These are phyloP conservation scores for Agaricales sp. DNA, from an alignment of 1,284 basidiomycete genomes.

Conservation along the genomic window DNA sequence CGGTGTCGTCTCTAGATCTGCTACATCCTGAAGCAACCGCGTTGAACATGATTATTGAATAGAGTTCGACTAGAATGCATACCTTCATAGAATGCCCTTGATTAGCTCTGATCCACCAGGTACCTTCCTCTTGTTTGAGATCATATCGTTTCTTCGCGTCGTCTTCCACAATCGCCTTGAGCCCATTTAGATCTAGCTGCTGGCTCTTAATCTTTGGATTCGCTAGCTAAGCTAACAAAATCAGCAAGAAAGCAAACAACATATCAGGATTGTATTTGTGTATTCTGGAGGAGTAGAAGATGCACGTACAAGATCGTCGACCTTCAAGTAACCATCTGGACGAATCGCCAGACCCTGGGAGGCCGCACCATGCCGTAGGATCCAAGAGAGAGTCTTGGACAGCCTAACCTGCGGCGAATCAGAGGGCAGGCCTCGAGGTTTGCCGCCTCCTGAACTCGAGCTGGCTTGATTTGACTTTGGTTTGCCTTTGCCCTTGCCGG, in stretches of 20 bases:
- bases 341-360: constrained; percentile 69
- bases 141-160: constrained; percentile 77
- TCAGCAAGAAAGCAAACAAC: neutral
- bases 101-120: constrained; percentile 86
- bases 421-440: constrained; percentile 36
- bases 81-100: constrained; percentile 89
- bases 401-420: constrained; percentile 42
- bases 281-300: neutral
- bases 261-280: too few relatives aligned
- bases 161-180: constrained; percentile 64
- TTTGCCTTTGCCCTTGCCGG: too few relatives aligned
- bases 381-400: constrained; percentile 77
- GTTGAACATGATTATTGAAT: neutral
- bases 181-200: constrained; percentile 37
- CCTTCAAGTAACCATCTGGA: constrained; percentile 69
- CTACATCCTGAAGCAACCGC: constrained; percentile 24
- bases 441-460: constrained; percentile 19
- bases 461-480: too few relatives aligned
- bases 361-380: constrained; percentile 77
- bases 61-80: constrained; percentile 10
- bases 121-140: constrained; percentile 32
- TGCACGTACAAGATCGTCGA: constrained; percentile 60
- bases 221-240: constrained; percentile 19
- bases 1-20: constrained; percentile 57
- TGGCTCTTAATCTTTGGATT: constrained; percentile 26